These are phyloP conservation scores for Fragilariopsis cylindrus DNA, from an alignment of 108 stramenopile species.

Conservation along the genomic window DNA sequence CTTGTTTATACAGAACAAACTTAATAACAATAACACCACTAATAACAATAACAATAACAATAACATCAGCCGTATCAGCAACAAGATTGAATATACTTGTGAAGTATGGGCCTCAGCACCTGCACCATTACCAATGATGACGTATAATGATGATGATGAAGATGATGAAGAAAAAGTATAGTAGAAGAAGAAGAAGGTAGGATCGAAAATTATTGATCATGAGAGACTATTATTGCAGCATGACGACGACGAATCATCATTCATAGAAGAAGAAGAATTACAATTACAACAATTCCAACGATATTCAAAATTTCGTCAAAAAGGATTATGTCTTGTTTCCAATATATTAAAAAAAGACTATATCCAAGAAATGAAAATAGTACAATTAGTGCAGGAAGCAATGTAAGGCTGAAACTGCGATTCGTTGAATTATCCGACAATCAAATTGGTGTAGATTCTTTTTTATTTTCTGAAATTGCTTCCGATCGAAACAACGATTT, in stretches of 20 bases:
- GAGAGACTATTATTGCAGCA: no score
- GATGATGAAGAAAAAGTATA: not conserved
- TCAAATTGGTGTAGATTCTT: slow-evolving; percentile 49
- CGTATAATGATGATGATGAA: slow-evolving; percentile 24
- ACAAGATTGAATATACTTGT: not conserved
- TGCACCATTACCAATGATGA: slow-evolving; percentile 43
- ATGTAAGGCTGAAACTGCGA: not conserved
- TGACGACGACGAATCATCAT: no score
- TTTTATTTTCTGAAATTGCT: slow-evolving; percentile 62
- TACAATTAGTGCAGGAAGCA: not conserved
- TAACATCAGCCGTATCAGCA: not conserved
- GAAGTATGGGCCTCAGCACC: slow-evolving; percentile 60
- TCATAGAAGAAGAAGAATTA: not conserved
- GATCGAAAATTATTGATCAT: not conserved
- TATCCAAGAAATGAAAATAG: not conserved
- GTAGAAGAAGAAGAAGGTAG: not conserved
- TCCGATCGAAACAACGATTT: slow-evolving; percentile 52
- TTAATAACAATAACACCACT: not conserved
- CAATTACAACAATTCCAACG: not conserved
- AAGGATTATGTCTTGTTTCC: not conserved
- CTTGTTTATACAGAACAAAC: not conserved
- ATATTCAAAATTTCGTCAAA: not conserved
- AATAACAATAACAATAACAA: not conserved
- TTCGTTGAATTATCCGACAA: slow-evolving; percentile 34
- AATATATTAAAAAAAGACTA: not conserved